Percentiles rank a stretch among this genome's conserved stretches.
Evolutionary conservation across 306 rosid species (phyloP).

Genomic region (Trifolium repens): DNA sequence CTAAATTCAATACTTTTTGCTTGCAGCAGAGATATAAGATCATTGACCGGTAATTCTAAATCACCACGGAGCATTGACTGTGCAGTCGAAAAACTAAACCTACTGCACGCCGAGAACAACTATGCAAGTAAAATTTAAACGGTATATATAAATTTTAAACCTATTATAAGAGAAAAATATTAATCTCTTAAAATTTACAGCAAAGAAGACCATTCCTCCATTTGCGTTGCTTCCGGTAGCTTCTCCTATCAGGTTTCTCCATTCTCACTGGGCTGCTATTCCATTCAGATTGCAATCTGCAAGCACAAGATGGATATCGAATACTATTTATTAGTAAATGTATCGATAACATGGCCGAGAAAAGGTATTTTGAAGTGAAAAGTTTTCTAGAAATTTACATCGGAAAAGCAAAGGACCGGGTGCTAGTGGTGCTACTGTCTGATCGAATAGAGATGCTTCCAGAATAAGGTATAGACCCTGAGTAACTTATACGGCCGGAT

Average conservation of each 20-base stretch:
- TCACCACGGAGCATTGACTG: not conserved
- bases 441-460: slow-evolving; percentile 92
- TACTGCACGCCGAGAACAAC: slow-evolving; percentile 51
- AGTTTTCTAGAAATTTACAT: slow-evolving; percentile 51
- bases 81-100: slow-evolving; percentile 44
- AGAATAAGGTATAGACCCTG: slow-evolving; percentile 72
- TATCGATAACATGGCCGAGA: not conserved
- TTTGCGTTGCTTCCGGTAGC: slow-evolving; percentile 54
- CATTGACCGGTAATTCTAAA: slow-evolving; percentile 33
- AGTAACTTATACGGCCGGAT: slow-evolving; percentile 55
- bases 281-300: slow-evolving; percentile 87
- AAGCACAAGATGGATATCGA: slow-evolving; percentile 30
- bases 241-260: slow-evolving; percentile 73
- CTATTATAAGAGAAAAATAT: slow-evolving; percentile 35
- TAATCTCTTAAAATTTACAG: slow-evolving; percentile 79
- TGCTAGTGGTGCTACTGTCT: slow-evolving; percentile 96
- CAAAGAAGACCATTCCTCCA: slow-evolving; percentile 79
- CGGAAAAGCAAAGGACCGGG: slow-evolving; percentile 94
- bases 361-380: not conserved
- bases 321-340: not conserved
- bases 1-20: slow-evolving; percentile 36
- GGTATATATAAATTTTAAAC: slow-evolving; percentile 45
- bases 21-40: slow-evolving; percentile 32
- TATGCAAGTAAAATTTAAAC: slow-evolving; percentile 34
- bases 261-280: slow-evolving; percentile 86